Conservation (phyloP, 148 eudicot species). For the Beta vulgaris region DNA sequence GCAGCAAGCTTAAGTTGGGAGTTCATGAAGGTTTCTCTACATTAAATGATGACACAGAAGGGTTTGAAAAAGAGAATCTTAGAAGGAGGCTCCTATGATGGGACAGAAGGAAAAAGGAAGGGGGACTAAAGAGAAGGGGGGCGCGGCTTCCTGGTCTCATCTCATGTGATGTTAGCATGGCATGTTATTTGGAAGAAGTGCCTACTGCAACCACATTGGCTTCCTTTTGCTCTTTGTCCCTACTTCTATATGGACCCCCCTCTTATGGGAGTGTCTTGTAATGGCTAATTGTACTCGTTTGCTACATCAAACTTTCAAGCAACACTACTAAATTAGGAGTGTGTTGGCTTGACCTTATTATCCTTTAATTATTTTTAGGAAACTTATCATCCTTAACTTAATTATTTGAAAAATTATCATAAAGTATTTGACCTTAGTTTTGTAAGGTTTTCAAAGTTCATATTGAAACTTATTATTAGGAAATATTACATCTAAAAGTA, state of each 20-base stretch:
- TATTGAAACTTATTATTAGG: no score
- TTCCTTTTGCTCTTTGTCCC: conserved; percentile 11
- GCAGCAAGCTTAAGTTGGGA: neutral
- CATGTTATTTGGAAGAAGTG: conserved; percentile 27
- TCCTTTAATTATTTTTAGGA: no score
- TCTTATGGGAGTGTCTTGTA: no score
- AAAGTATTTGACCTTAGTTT: no score
- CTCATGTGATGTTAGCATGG: conserved; percentile 31
- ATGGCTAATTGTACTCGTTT: no score
- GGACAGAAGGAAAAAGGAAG: conserved; percentile 7
- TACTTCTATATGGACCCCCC: conserved; percentile 10
- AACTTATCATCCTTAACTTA: no score
- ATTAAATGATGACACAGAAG: neutral
- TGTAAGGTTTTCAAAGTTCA: no score
- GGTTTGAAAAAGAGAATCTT: conserved; percentile 17
- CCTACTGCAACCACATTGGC: conserved; percentile 4
- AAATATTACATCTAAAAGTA: no score
- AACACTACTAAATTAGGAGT: no score
- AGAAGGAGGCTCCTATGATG: conserved; percentile 21
- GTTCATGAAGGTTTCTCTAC: neutral
- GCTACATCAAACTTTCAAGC: no score
- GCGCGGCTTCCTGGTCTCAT: conserved; percentile 4
- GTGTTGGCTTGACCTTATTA: no score
- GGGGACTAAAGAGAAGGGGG: conserved; percentile 3
- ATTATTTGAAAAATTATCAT: no score